These are phyloP conservation scores for Aquilaria sinensis DNA, from an alignment of 345 rosid species.

Conservation along the genomic window DNA sequence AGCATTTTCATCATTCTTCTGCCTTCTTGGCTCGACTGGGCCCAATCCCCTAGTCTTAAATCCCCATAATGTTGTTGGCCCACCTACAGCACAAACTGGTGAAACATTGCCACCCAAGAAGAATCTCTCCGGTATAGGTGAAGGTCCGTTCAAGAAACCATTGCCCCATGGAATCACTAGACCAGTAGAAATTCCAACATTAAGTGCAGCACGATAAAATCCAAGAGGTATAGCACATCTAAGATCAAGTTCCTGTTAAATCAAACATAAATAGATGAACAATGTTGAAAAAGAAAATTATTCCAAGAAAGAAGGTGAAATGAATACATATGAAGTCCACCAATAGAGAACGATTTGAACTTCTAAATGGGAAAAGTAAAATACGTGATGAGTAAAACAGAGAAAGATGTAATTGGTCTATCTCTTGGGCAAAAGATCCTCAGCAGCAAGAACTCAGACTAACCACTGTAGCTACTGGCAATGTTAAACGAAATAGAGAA, in stretches of 20 bases:
- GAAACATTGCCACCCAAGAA: constrained; percentile 87
- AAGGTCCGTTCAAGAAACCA: constrained; percentile 43
- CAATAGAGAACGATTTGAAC: too few relatives aligned
- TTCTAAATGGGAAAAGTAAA: too few relatives aligned
- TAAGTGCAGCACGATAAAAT: constrained; percentile 60
- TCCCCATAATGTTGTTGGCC: constrained; percentile 81
- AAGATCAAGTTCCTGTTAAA: constrained; percentile 68
- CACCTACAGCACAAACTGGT: constrained; percentile 74
- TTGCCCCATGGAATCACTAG: constrained; percentile 72
- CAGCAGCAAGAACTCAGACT: not conserved
- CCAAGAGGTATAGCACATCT: constrained; percentile 83
- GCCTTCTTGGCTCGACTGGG: constrained; percentile 61
- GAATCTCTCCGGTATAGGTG: constrained; percentile 82
- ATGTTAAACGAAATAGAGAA: too few relatives aligned
- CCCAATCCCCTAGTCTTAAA: constrained; percentile 71
- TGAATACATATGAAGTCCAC: not conserved
- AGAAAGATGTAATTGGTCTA: too few relatives aligned
- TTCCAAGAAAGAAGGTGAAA: not conserved
- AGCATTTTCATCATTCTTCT: constrained; percentile 27
- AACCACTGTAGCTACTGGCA: too few relatives aligned
- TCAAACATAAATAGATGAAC: too few relatives aligned
- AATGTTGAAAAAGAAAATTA: not conserved
- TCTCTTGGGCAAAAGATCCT: not conserved
- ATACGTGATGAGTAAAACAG: too few relatives aligned
- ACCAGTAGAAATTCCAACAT: constrained; percentile 74